Base-by-base conservation (phyloP, 2,329 filamentous ascomycete genomes). In the Colletotrichum caudatum region DNA sequence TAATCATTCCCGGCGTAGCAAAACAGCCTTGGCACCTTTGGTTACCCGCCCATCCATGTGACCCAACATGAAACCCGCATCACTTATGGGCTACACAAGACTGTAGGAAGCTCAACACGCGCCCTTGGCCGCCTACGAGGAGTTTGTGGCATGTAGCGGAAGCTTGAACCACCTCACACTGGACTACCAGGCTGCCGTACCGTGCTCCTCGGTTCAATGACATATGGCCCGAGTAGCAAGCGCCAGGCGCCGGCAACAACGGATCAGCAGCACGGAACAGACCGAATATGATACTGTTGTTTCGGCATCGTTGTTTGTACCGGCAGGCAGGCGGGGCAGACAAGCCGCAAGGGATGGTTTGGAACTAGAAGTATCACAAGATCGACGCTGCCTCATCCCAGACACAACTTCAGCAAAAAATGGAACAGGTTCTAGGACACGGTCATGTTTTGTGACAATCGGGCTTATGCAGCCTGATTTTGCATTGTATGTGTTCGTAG, bases 401-500 rank as follows among this genome's bases (percentile, higher is more conserved):
- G 33, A 14, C 33, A 26, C 44, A 29, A n/a, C 33, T 41, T 51
- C 4, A 2, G 37, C 23, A 35, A 6, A 20, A 20, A 20, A 5
- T 26, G 26, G 6, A 14, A 14, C 50, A 37, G 5, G 20, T 44
- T 20, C 37, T n/a, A 33, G 8, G 20, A 23, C 6, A 44, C 23
- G 51, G 26, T 16, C 7, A 5, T 44, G 3, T 33, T 16, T 56
- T 39, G 41, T 51, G 46, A 50, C 53, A 26, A 56, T 33, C 23
- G 56, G 69, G 69, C 60, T 60, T 48, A 5, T 8, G 37, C 41
- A 70, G 69, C 69, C 69, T 72, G 39, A 37, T 68, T 71, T 71
- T 76, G 62, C 67, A 63, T 67, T 66, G 53, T 67, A 59, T 75
- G 70, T 73, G 50, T 71, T 71, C 74, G 64, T 74, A 75, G 72